A percentile compares a stretch with the other conserved stretches of the same genome.
These are phyloP conservation scores for Globisporangium takayamanum DNA, from an alignment of 352 stramenopile species.

Conservation along the genomic window DNA sequence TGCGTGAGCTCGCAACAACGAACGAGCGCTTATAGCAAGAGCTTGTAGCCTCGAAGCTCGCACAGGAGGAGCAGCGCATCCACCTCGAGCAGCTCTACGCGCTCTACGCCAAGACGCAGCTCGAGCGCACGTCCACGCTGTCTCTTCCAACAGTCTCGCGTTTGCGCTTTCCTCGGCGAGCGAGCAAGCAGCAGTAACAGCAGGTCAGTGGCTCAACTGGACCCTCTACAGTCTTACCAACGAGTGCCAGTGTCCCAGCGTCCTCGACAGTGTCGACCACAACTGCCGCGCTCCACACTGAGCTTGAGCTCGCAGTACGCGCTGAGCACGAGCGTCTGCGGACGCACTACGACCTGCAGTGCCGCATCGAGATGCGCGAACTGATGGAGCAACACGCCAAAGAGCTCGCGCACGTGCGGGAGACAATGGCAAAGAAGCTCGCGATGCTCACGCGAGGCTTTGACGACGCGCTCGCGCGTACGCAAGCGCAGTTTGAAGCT, in stretches of 20 bases:
- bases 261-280: conserved; percentile 1
- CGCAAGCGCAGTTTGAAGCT: not conserved
- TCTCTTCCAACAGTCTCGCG: conserved; percentile 32
- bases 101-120: conserved; percentile 40
- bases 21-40: conserved; percentile 47
- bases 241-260: too few relatives aligned
- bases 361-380: conserved; percentile 20
- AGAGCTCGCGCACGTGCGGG: conserved; percentile 16
- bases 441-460: conserved; percentile 45
- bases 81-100: conserved; percentile 61
- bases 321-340: conserved; percentile 35
- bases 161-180: conserved; percentile 15
- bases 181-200: not conserved
- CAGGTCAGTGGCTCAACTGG: too few relatives aligned
- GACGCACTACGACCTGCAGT: conserved; percentile 33
- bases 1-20: conserved; percentile 32
- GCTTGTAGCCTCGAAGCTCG: conserved; percentile 37
- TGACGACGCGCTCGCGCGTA: conserved; percentile 10
- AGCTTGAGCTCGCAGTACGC: conserved; percentile 45
- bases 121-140: conserved; percentile 26
- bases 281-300: conserved; percentile 25
- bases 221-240: too few relatives aligned
- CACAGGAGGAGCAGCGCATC: conserved; percentile 51
- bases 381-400: conserved; percentile 20
- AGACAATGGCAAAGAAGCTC: conserved; percentile 36